phyloP scores from a whole-genome alignment of 2,329 filamentous ascomycete genomes.

The Botrytis elliptica region DNA sequence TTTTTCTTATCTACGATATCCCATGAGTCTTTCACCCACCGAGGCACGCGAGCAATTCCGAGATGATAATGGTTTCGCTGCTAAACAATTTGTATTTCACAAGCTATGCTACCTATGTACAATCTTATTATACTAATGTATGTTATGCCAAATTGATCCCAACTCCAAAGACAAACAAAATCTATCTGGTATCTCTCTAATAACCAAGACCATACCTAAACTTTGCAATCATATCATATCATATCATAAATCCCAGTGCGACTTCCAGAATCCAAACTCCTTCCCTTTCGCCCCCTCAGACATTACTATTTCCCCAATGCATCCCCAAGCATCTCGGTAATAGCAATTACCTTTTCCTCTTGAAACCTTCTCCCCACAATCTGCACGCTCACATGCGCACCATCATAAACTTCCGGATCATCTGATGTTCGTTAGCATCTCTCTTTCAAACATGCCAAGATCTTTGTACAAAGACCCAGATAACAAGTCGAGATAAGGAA shows the following conservation, averaged over 20 bases:
- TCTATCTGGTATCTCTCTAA: background rate
- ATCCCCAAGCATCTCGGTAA: slow-evolving; percentile 41
- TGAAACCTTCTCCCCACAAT: slow-evolving; percentile 37
- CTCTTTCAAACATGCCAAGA: background rate
- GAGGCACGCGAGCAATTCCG: background rate
- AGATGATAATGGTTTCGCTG: background rate
- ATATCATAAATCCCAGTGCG: background rate
- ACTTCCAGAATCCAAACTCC: background rate
- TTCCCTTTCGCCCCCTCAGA: background rate
- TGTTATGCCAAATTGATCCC: background rate
- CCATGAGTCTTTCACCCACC: background rate
- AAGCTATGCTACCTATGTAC: background rate
- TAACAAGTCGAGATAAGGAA: background rate
- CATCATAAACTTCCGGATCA: slow-evolving; percentile 35
- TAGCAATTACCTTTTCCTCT: slow-evolving; percentile 41
- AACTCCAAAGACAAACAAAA: background rate
- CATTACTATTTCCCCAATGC: slow-evolving; percentile 27
- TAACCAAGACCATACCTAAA: background rate
- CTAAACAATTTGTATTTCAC: background rate
- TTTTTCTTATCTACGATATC: background rate
- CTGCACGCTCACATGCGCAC: slow-evolving; percentile 35
- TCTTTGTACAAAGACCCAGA: background rate
- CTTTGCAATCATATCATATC: background rate
- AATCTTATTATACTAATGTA: background rate
- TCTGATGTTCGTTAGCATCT: slow-evolving; percentile 14